phyloP scores from a whole-genome alignment of 495 filamentous ascomycete genomes.

The Penicillium turbatum region DNA sequence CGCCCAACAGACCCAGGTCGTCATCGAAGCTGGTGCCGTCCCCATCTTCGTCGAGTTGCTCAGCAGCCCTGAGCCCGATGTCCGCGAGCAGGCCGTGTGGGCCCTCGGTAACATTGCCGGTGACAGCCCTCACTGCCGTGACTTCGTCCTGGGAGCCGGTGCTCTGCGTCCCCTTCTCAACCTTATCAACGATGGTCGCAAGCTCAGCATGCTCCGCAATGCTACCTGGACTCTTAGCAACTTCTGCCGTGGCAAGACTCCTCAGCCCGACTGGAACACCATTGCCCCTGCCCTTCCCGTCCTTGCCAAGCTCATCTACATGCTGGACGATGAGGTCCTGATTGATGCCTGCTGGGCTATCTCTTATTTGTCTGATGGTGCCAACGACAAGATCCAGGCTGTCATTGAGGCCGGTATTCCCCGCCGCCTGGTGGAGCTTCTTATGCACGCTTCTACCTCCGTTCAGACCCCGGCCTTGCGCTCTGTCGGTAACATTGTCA shows the following conservation, averaged over 20 bases:
- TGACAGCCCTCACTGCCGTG: conserved; percentile 94
- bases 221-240: conserved; percentile 99
- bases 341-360: conserved; percentile 99
- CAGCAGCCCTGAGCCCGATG: conserved; percentile 93
- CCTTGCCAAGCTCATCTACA: conserved; percentile 95
- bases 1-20: conserved; percentile 94
- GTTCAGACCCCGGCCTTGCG: conserved; percentile 97
- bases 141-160: conserved; percentile 87
- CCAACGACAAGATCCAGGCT: conserved; percentile 99
- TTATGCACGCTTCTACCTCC: conserved; percentile 98
- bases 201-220: conserved; percentile 98
- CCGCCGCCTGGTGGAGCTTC: conserved; percentile 90
- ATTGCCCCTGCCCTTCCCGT: conserved; percentile 96
- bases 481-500: conserved; percentile 98
- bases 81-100: conserved; percentile 98
- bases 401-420: conserved; percentile 98
- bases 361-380: conserved; percentile 97
- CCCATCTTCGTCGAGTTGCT: conserved; percentile 98
- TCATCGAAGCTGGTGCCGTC: conserved; percentile 97
- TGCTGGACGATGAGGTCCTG: conserved; percentile 94
- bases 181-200: conserved; percentile 93
- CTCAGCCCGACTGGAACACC: conserved; percentile 96
- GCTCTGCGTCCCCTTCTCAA: conserved; percentile 84
- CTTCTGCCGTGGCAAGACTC: conserved; percentile 99
- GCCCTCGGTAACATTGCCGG: conserved; percentile 98